Conservation (phyloP, 768 basidiomycete species). For the Collybia mongolica region DNA sequence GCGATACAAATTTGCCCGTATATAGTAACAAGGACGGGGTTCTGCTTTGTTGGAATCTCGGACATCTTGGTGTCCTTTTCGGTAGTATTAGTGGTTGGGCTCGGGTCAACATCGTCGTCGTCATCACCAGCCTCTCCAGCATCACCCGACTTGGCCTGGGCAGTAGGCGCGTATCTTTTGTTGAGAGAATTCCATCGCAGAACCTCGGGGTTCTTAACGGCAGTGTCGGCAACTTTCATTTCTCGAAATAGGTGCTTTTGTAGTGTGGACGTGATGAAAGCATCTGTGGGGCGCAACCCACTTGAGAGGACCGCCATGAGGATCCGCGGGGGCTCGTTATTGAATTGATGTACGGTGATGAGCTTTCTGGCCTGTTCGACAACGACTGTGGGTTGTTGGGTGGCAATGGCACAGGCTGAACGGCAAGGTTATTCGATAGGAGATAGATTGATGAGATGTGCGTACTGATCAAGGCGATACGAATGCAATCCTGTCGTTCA, state of each 20-base stretch:
- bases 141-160: constrained; percentile 35
- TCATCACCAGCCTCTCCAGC: constrained; percentile 38
- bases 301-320: constrained; percentile 72
- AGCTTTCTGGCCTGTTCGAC: constrained; percentile 79
- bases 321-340: constrained; percentile 82
- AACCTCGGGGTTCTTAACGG: constrained; percentile 58
- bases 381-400: constrained; percentile 51
- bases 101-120: constrained; percentile 35
- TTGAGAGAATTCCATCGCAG: constrained; percentile 61
- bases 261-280: constrained; percentile 74
- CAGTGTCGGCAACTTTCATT: constrained; percentile 65
- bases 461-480: constrained; percentile 76
- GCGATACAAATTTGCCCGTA: constrained; percentile 87
- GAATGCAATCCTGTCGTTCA: constrained; percentile 65
- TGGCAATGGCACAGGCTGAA: constrained; percentile 71
- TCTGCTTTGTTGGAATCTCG: constrained; percentile 64
- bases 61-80: constrained; percentile 16
- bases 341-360: constrained; percentile 75
- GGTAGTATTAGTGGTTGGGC: constrained; percentile 16
- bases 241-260: constrained; percentile 87
- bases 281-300: constrained; percentile 67
- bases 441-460: background rate
- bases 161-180: constrained; percentile 53
- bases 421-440: constrained; percentile 3
- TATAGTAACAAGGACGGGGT: constrained; percentile 65